phyloP scores from a whole-genome alignment of 2,329 filamentous ascomycete species.

The Phyllosticta paracitricarpa region DNA sequence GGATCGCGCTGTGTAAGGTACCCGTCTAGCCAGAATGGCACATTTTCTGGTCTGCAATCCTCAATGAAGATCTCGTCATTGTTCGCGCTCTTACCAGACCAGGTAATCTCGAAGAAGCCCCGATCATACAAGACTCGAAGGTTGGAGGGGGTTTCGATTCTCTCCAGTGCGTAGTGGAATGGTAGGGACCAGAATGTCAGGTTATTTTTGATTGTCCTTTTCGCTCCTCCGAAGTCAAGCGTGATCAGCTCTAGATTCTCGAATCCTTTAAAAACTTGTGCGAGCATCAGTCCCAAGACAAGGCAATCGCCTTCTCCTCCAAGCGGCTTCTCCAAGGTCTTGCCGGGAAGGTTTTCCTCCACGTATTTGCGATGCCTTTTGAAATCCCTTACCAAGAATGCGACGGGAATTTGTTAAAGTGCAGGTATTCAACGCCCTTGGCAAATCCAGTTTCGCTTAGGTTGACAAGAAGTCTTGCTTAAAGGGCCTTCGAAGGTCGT shows the following conservation, averaged over 20 bases:
- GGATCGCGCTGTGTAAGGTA: no score
- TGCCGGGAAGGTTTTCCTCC: neutral
- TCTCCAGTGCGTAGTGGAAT: neutral
- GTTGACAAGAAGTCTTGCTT: neutral
- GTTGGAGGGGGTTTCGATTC: neutral
- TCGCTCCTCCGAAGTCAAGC: neutral
- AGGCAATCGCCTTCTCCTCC: neutral
- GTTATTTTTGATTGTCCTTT: neutral
- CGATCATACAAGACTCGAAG: neutral
- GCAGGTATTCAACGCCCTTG: neutral
- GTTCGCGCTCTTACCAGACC: no score
- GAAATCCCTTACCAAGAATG: neutral
- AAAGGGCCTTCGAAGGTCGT: neutral
- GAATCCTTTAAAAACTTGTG: neutral
- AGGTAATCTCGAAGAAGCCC: no score
- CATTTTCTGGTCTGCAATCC: no score
- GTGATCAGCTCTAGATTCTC: neutral
- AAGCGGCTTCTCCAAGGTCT: neutral
- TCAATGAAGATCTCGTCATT: no score
- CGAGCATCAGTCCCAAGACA: neutral
- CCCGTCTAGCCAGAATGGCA: no score
- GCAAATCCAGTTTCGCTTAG: neutral
- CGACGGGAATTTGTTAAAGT: neutral
- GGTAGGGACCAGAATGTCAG: neutral
- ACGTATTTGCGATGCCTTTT: neutral